phyloP scores from a whole-genome alignment of 2,329 filamentous ascomycete species.

The Colletotrichum falcatum region DNA sequence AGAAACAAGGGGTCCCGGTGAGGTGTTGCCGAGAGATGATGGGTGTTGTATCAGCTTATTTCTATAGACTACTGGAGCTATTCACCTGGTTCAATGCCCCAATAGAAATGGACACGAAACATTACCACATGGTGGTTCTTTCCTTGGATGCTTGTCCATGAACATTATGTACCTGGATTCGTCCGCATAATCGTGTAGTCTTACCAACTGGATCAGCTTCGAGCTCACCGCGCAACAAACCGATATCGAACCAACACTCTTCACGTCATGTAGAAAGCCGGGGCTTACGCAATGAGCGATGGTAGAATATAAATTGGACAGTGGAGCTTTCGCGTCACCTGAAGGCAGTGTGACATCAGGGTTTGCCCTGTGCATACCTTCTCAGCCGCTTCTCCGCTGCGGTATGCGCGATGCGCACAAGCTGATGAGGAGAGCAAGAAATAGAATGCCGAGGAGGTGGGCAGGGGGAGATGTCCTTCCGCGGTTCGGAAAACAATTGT shows the following conservation, averaged over 20 bases:
- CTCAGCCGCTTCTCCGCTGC: neutral
- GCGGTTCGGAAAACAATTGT: neutral
- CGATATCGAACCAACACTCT: neutral
- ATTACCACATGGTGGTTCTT: neutral
- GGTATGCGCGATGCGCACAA: neutral
- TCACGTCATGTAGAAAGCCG: neutral
- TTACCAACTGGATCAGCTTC: neutral
- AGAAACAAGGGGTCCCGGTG: neutral
- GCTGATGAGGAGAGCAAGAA: neutral
- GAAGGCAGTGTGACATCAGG: slow-evolving; percentile 7
- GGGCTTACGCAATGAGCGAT: slow-evolving; percentile 18
- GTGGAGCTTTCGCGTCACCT: slow-evolving; percentile 5
- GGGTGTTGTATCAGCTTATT: neutral
- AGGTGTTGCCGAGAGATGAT: neutral
- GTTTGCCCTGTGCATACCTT: neutral
- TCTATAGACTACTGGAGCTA: neutral
- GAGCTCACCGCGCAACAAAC: neutral
- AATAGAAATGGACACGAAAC: neutral
- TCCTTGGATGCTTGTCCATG: no score
- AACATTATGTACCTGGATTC: neutral
- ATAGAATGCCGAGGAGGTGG: neutral
- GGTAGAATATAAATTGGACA: neutral
- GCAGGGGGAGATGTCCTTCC: neutral
- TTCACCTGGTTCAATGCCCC: neutral
- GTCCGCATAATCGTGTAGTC: neutral